Percentiles rank a stretch among this genome's conserved stretches.
These are phyloP conservation scores for Cercospora sp. DNA, from an alignment of 2,329 filamentous ascomycete genomes.

Conservation along the genomic window DNA sequence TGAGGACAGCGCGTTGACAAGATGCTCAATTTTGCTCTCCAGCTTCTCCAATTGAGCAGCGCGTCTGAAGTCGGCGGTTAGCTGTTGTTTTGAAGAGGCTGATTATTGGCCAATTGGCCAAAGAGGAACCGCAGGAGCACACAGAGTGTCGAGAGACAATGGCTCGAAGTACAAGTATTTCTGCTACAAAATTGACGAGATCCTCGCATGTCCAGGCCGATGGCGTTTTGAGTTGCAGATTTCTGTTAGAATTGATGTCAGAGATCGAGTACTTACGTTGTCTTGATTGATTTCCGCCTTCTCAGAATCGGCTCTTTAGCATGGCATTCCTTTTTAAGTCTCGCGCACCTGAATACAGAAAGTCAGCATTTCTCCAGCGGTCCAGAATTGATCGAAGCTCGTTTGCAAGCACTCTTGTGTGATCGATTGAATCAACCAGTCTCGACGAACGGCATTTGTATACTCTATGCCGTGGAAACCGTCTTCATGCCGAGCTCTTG, in stretches of 20 bases:
- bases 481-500: not conserved
- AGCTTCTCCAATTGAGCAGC: slow-evolving; percentile 39
- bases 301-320: slow-evolving; percentile 33
- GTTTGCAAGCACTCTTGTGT: not conserved
- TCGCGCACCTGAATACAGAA: slow-evolving; percentile 29
- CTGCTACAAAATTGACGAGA: not conserved
- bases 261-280: slow-evolving; percentile 30
- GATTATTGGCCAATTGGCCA: not conserved
- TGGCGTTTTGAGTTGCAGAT: not conserved
- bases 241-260: not conserved
- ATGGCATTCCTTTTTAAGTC: slow-evolving; percentile 37
- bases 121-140: not conserved
- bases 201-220: not conserved
- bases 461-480: not conserved
- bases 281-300: slow-evolving; percentile 32
- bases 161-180: not conserved
- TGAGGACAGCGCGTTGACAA: slow-evolving; percentile 36
- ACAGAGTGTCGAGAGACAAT: not conserved
- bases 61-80: slow-evolving; percentile 26
- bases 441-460: not conserved
- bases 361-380: not conserved
- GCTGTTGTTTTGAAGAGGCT: not conserved
- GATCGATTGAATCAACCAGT: not conserved
- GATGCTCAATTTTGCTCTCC: slow-evolving; percentile 38
- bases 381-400: not conserved